Evolutionary conservation across 2,329 filamentous ascomycete genomes (phyloP).

Genomic region (Fusarium haematococcum): DNA sequence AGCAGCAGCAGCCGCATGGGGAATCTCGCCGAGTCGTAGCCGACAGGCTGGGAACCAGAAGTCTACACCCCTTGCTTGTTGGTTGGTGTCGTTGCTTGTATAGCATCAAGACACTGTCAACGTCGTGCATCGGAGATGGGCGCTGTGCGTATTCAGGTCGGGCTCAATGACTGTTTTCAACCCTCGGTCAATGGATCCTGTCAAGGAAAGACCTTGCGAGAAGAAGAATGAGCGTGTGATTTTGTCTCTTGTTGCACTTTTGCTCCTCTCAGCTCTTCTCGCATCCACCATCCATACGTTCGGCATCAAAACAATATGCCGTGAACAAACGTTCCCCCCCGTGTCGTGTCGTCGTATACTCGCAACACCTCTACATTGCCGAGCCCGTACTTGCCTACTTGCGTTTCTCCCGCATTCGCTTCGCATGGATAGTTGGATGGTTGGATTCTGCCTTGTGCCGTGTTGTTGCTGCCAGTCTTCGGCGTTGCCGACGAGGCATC

Average conservation of each 20-base stretch:
- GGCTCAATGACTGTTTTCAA: not conserved
- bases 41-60: slow-evolving; percentile 21
- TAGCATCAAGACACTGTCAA: not conserved
- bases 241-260: not conserved
- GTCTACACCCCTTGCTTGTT: slow-evolving; percentile 1
- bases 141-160: not conserved
- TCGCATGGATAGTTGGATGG: not conserved
- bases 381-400: not conserved
- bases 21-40: slow-evolving; percentile 39
- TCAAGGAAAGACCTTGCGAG: not conserved
- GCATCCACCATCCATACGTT: not conserved
- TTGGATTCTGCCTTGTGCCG: not conserved
- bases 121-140: not conserved
- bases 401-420: not conserved
- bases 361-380: not conserved
- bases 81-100: not conserved
- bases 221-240: not conserved
- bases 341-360: not conserved
- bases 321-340: not conserved
- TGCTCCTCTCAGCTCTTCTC: not conserved
- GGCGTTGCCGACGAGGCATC: slow-evolving; percentile 29
- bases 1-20: slow-evolving; percentile 21
- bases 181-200: not conserved
- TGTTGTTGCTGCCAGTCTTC: not conserved
- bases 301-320: not conserved